A percentile compares a stretch with the other conserved stretches of the same genome.
phyloP scores from a whole-genome alignment of 2,329 filamentous ascomycete species.

The Colletotrichum sp. region DNA sequence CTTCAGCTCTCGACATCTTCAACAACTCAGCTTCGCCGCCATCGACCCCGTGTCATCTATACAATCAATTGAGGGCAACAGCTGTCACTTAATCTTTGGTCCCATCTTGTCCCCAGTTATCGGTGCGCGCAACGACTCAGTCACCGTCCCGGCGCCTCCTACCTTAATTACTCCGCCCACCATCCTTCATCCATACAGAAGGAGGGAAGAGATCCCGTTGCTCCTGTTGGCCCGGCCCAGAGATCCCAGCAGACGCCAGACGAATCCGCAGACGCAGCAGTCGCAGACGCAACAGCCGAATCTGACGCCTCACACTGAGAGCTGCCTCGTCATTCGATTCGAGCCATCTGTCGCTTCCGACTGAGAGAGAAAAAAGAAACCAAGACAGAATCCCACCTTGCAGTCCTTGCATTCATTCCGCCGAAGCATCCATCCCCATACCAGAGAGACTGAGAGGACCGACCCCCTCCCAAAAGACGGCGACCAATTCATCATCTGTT shows the following conservation, averaged over 20 bases:
- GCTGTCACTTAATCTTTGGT: conserved; percentile 17
- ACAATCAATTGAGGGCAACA: conserved; percentile 16
- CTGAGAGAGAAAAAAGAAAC: neutral
- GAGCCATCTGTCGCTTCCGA: conserved; percentile 5
- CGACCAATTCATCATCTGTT: conserved; percentile 11
- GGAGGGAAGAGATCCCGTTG: neutral
- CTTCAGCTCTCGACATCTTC: neutral
- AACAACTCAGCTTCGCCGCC: neutral
- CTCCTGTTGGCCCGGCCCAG: neutral
- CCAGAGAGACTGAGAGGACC: neutral
- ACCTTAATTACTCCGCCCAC: conserved; percentile 6
- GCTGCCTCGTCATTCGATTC: neutral
- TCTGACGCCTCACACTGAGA: neutral
- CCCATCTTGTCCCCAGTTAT: conserved; percentile 17
- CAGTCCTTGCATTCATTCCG: neutral
- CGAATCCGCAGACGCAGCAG: conserved; percentile 6
- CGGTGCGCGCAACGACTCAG: conserved; percentile 18
- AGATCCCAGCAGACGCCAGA: neutral
- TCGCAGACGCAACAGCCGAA: neutral
- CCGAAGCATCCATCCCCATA: neutral
- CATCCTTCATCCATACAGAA: neutral
- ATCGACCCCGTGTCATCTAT: conserved; percentile 4
- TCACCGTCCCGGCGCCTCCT: neutral
- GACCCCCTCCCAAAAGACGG: neutral
- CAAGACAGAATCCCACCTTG: neutral